These are phyloP conservation scores for Neurospora sp. DNA, from an alignment of 495 filamentous ascomycete species.

Conservation along the genomic window DNA sequence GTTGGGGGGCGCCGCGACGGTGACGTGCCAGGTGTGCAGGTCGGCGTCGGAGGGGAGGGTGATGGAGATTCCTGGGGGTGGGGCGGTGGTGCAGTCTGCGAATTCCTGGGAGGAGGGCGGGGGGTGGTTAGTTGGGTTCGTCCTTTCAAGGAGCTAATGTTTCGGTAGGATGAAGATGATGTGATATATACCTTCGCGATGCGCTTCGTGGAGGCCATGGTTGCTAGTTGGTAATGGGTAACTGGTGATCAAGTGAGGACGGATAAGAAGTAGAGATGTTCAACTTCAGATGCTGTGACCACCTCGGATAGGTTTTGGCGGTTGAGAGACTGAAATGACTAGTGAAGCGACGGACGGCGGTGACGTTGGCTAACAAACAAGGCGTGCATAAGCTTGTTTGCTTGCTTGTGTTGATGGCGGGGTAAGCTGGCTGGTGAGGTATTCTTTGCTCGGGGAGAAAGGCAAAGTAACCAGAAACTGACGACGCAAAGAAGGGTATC, in stretches of 20 bases:
- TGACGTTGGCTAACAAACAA: background rate
- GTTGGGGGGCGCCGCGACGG: constrained; percentile 61
- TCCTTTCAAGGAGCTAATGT: background rate
- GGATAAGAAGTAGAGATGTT: background rate
- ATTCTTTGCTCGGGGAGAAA: background rate
- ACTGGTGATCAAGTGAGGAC: background rate
- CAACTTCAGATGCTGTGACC: background rate
- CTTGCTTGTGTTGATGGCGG: background rate
- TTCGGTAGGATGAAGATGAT: background rate
- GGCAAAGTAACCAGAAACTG: background rate
- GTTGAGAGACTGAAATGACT: background rate
- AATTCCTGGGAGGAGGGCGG: constrained; percentile 49
- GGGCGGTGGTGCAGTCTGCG: constrained; percentile 51
- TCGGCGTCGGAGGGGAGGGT: constrained; percentile 58
- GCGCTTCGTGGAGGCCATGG: constrained; percentile 47
- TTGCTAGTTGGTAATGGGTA: background rate
- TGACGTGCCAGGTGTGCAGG: constrained; percentile 75
- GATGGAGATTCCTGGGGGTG: constrained; percentile 57
- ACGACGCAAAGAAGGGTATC: background rate
- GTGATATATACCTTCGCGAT: constrained; percentile 45
- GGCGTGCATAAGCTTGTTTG: background rate
- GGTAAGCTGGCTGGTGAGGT: background rate
- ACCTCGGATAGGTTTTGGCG: background rate
- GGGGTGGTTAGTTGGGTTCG: background rate
- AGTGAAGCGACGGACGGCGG: background rate